Percentiles rank a stretch among this genome's conserved stretches.
Evolutionary conservation across 2,329 filamentous ascomycete species (phyloP).

Genomic region (Falciphora oryzae): DNA sequence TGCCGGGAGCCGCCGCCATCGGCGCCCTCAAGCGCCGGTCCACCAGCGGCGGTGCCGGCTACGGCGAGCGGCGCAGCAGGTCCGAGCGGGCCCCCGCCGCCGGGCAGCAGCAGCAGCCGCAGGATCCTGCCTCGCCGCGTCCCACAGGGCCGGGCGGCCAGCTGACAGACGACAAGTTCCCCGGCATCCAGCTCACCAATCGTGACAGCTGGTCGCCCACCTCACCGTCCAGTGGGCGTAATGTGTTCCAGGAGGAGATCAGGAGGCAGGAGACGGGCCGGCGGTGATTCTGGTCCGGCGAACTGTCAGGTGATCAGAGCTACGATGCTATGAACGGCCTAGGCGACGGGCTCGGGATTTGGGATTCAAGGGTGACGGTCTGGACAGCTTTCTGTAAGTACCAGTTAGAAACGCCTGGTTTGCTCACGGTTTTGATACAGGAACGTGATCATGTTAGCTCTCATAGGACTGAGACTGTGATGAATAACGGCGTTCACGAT

Average conservation of each 20-base stretch:
- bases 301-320: neutral
- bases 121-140: neutral
- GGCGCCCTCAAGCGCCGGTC: conserved; percentile 13
- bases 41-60: conserved; percentile 17
- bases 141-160: neutral
- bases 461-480: too few relatives aligned
- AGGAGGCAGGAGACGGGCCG: conserved; percentile 23
- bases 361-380: neutral
- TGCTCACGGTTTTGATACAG: too few relatives aligned
- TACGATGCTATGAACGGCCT: neutral
- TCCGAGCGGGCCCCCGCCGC: conserved; percentile 19
- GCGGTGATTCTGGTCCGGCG: neutral
- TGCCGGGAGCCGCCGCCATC: conserved; percentile 12
- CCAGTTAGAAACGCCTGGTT: too few relatives aligned
- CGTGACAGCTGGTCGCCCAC: conserved; percentile 26
- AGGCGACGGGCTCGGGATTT: neutral
- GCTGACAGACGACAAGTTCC: conserved; percentile 11
- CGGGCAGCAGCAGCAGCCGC: neutral
- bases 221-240: conserved; percentile 16
- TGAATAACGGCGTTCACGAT: too few relatives aligned
- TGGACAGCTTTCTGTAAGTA: neutral
- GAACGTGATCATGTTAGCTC: too few relatives aligned
- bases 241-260: conserved; percentile 33
- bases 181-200: conserved; percentile 25
- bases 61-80: conserved; percentile 21